These are phyloP conservation scores for Fusarium verticillioides DNA, from an alignment of 2,329 filamentous ascomycete species.

Conservation along the genomic window DNA sequence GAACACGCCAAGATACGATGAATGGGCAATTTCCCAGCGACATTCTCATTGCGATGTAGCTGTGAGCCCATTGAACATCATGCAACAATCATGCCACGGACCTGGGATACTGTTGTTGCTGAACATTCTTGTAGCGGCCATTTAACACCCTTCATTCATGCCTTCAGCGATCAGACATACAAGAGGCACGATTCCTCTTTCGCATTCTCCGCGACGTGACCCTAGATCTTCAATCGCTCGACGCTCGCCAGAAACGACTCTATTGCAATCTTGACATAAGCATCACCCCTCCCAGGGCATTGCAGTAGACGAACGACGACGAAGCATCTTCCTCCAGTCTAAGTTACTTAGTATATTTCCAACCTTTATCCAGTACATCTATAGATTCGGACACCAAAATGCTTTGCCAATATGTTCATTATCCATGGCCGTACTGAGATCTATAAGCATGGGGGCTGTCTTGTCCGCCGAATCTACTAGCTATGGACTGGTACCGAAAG, in stretches of 20 bases:
- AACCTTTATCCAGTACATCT: not conserved
- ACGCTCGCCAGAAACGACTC: not conserved
- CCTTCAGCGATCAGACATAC: not conserved
- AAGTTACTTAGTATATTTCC: too few relatives aligned
- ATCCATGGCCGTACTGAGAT: not conserved
- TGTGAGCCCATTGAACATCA: too few relatives aligned
- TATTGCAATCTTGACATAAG: not conserved
- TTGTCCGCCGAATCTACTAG: too few relatives aligned
- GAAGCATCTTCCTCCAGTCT: not conserved
- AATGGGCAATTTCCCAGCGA: not conserved
- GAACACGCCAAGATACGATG: not conserved
- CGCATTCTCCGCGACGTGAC: rapidly evolving
- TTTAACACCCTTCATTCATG: not conserved
- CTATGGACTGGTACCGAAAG: too few relatives aligned
- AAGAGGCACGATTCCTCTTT: not conserved
- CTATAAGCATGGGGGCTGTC: too few relatives aligned
- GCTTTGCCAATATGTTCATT: not conserved
- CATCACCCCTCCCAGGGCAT: not conserved
- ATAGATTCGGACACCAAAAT: too few relatives aligned
- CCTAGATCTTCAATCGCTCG: rapidly evolving
- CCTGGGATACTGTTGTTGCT: too few relatives aligned
- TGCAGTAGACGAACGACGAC: not conserved
- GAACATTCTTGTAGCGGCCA: too few relatives aligned
- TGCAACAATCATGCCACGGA: too few relatives aligned
- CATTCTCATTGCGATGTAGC: not conserved